Percentiles rank a stretch among this genome's conserved stretches.
Conservation (phyloP, 2,329 filamentous ascomycete genomes). For the Fonsecaea erecta region DNA sequence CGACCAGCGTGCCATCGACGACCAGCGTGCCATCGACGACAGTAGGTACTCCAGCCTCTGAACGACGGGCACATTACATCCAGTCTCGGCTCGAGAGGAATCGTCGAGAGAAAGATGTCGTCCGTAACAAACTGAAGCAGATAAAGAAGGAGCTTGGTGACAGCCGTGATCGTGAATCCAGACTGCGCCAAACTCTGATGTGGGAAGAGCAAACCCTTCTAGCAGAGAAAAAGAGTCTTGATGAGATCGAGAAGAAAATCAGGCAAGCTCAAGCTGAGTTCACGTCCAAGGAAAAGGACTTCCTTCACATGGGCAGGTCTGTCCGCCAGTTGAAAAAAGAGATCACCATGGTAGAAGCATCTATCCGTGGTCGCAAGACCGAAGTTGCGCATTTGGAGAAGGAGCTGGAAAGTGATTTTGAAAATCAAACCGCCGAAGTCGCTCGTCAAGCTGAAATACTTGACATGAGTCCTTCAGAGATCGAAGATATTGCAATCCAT, state of each 20-base stretch:
- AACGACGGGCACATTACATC: background rate
- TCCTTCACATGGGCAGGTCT: background rate
- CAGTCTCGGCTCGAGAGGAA: background rate
- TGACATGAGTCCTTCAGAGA: background rate
- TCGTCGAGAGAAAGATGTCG: background rate
- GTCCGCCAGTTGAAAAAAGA: background rate
- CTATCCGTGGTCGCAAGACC: background rate
- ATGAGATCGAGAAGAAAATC: background rate
- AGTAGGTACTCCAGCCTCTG: background rate
- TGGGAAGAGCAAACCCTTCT: background rate
- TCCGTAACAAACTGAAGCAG: background rate
- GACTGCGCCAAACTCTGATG: background rate
- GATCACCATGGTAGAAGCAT: background rate
- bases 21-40: background rate
- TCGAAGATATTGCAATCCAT: background rate
- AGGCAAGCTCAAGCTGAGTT: background rate
- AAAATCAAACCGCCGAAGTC: background rate
- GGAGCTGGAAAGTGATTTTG: background rate
- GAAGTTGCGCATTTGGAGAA: background rate
- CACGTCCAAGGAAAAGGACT: background rate
- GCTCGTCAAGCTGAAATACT: constrained; percentile 10
- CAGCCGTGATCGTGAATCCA: background rate
- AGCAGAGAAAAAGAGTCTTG: background rate
- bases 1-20: background rate
- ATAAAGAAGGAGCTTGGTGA: background rate